Conservation (phyloP, 148 eudicot genomes). For the Cornus suecica region DNA sequence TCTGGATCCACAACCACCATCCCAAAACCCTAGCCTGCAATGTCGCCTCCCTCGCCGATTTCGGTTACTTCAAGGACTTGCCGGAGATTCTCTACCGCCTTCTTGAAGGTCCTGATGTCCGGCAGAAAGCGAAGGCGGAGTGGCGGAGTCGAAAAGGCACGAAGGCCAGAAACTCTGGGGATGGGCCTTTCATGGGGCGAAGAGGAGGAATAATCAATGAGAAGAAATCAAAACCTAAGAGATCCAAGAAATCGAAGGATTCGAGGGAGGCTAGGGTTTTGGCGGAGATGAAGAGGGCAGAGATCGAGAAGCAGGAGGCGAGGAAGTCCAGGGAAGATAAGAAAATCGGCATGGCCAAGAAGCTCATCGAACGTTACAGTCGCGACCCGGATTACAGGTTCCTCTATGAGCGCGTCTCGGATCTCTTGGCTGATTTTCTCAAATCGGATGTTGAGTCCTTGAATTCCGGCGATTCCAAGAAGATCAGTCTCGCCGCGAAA, state of each 20-base stretch:
- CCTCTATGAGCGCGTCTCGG: conserved; percentile 21
- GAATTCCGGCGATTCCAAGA: conserved; percentile 13
- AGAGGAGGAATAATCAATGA: not conserved
- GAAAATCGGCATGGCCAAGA: conserved; percentile 12
- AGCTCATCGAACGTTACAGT: conserved; percentile 8
- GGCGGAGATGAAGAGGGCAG: conserved; percentile 10
- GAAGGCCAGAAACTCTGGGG: not conserved
- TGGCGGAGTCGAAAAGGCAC: not conserved
- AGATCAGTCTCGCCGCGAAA: conserved; percentile 28
- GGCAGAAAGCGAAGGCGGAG: conserved; percentile 1
- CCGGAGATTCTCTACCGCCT: conserved; percentile 23
- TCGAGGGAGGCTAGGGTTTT: conserved; percentile 7
- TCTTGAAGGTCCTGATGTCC: conserved; percentile 17
- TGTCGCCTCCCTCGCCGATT: conserved; percentile 8
- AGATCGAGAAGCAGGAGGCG: conserved; percentile 11
- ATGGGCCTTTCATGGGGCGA: too few species aligned
- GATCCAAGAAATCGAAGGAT: not conserved
- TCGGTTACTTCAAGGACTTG: conserved; percentile 30
- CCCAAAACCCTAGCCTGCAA: conserved; percentile 26
- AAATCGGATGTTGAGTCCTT: conserved; percentile 17
- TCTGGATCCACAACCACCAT: conserved; percentile 22
- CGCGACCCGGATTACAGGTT: conserved; percentile 21
- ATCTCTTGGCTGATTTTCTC: conserved; percentile 24
- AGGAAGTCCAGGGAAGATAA: conserved; percentile 6
- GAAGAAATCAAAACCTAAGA: not conserved